phyloP scores from a whole-genome alignment of 2,329 filamentous ascomycete genomes.

The Diplodia mutila region DNA sequence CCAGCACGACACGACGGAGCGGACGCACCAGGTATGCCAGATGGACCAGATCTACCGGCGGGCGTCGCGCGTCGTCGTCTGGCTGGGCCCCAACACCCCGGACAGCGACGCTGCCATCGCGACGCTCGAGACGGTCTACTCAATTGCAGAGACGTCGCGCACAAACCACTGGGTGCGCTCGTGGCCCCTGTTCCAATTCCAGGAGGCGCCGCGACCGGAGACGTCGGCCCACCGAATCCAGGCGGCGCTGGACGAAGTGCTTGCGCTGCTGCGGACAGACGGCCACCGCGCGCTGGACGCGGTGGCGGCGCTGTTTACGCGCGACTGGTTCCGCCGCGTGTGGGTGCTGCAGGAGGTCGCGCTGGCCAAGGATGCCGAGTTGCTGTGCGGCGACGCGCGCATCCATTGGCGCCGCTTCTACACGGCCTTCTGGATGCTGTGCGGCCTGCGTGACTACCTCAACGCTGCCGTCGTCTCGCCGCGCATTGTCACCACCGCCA shows the following conservation, averaged over 20 bases:
- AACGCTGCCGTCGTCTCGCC: background rate
- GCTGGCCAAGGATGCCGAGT: background rate
- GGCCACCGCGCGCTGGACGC: background rate
- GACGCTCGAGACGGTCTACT: slow-evolving; percentile 22
- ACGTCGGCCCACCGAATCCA: background rate
- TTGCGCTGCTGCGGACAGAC: slow-evolving; percentile 1
- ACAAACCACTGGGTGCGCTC: background rate
- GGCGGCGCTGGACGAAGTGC: background rate
- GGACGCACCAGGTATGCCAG: slow-evolving; percentile 23
- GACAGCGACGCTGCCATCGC: slow-evolving; percentile 27
- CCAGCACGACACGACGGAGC: slow-evolving; percentile 26
- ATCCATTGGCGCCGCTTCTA: slow-evolving; percentile 2
- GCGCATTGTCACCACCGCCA: background rate
- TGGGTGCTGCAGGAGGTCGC: slow-evolving; percentile 30
- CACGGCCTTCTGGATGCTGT: slow-evolving; percentile 19
- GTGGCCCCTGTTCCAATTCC: slow-evolving; percentile 7
- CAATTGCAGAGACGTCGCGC: background rate
- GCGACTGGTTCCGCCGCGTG: slow-evolving; percentile 28
- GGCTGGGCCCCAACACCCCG: slow-evolving; percentile 29
- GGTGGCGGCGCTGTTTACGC: slow-evolving; percentile 4
- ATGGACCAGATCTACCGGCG: slow-evolving; percentile 27
- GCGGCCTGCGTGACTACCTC: slow-evolving; percentile 22
- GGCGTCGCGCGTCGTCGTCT: slow-evolving; percentile 21
- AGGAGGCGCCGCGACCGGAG: background rate
- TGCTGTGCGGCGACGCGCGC: background rate